These are phyloP conservation scores for Colletotrichum viniferum DNA, from an alignment of 2,329 filamentous ascomycete genomes.

Conservation along the genomic window DNA sequence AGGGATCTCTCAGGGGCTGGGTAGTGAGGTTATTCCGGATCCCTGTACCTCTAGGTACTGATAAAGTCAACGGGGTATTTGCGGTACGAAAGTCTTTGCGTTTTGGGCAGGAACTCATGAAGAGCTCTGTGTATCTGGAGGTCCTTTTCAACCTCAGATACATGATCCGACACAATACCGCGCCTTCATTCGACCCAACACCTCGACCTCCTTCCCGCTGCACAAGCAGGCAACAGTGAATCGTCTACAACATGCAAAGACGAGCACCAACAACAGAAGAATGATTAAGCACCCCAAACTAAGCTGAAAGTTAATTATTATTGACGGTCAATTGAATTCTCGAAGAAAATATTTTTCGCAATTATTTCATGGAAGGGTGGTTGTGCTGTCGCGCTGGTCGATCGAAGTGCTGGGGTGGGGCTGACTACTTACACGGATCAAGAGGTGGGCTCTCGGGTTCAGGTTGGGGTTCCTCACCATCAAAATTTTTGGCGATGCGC, in stretches of 20 bases:
- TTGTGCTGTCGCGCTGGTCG: background rate
- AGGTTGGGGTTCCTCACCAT: background rate
- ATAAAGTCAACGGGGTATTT: too few species aligned
- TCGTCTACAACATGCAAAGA: fast-evolving
- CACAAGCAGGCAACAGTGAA: background rate
- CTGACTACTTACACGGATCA: background rate
- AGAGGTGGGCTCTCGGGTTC: background rate
- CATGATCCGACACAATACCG: too few species aligned
- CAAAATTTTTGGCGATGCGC: background rate
- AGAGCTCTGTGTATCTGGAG: too few species aligned
- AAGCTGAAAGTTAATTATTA: too few species aligned
- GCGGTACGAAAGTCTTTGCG: too few species aligned
- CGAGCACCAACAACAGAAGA: background rate
- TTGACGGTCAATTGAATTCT: background rate
- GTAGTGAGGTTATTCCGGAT: too few species aligned
- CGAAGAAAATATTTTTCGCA: background rate
- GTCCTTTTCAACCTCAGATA: too few species aligned
- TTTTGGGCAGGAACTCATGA: too few species aligned
- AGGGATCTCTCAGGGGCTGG: too few species aligned
- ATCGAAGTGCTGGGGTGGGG: background rate
- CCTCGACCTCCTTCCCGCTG: too few species aligned
- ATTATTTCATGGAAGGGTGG: background rate
- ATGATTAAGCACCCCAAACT: background rate
- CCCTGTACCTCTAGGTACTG: too few species aligned
- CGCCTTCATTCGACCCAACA: too few species aligned